A percentile compares a stretch with the other conserved stretches of the same genome.
These are phyloP conservation scores for Trichocladium uniseriatum DNA, from an alignment of 495 filamentous ascomycete genomes.

Conservation along the genomic window DNA sequence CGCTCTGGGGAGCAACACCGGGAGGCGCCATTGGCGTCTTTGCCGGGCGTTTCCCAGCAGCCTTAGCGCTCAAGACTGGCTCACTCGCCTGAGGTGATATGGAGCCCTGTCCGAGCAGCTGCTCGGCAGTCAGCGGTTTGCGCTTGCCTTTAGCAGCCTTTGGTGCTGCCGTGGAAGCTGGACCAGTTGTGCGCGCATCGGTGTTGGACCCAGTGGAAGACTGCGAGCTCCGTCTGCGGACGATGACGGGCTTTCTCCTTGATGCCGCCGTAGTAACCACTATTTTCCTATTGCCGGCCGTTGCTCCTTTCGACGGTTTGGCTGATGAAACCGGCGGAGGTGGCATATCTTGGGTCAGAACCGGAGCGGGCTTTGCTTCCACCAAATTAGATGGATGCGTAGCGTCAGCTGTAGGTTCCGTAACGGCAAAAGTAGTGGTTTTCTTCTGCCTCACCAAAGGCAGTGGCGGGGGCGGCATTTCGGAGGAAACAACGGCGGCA, in stretches of 20 bases:
- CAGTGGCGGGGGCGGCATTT: slow-evolving; percentile 19
- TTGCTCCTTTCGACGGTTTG: slow-evolving; percentile 17
- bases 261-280: slow-evolving; percentile 30
- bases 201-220: slow-evolving; percentile 26
- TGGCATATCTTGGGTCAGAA: not conserved
- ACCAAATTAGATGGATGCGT: no score
- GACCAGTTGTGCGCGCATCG: slow-evolving; percentile 14
- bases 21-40: slow-evolving; percentile 8
- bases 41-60: slow-evolving; percentile 31
- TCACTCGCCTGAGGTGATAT: not conserved
- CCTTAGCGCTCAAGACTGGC: slow-evolving; percentile 23
- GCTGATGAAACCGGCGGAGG: slow-evolving; percentile 6
- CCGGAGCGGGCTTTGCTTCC: not conserved
- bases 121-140: not conserved
- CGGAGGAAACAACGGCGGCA: slow-evolving; percentile 8
- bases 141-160: slow-evolving; percentile 2
- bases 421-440: not conserved
- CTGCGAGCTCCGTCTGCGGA: slow-evolving; percentile 35
- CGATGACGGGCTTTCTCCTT: slow-evolving; percentile 28
- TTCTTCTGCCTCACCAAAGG: not conserved
- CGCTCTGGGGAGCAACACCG: slow-evolving; percentile 4
- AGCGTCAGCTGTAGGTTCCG: not conserved
- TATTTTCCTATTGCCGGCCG: slow-evolving; percentile 26
- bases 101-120: not conserved
- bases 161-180: slow-evolving; percentile 1